Conservation (phyloP, 164 flowering plant genomes). For the Chloranthus sessilifolius region DNA sequence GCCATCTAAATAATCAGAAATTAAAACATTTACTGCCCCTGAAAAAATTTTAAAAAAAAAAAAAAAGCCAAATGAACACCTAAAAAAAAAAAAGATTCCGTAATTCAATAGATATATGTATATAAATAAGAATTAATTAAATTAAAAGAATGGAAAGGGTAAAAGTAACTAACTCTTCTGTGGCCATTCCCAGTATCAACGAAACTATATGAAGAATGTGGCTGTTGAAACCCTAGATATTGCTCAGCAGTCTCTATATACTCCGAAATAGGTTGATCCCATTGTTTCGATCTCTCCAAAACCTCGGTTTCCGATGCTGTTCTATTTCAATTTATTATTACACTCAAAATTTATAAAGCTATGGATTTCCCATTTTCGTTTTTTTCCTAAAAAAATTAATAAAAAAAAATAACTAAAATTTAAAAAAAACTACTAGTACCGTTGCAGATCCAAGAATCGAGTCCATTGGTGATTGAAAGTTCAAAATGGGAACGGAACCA, state of each 20-base stretch:
- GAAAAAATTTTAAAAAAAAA: no score
- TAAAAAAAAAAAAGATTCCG: no score
- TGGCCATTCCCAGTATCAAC: constrained; percentile 64
- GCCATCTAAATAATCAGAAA: no score
- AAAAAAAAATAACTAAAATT: not conserved
- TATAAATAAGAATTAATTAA: no score
- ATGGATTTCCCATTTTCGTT: no score
- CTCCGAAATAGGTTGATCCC: constrained; percentile 85
- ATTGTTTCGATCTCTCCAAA: constrained; percentile 63
- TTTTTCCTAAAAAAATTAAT: no score
- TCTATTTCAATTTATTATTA: constrained; percentile 1
- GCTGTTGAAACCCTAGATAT: constrained; percentile 80
- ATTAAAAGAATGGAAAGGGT: not conserved
- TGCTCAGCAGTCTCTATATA: constrained; percentile 69
- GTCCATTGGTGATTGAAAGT: constrained; percentile 68
- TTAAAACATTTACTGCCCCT: no score
- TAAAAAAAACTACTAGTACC: constrained; percentile 30
- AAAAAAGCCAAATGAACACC: no score
- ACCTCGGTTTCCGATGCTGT: constrained; percentile 76
- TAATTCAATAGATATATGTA: no score
- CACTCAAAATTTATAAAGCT: no score
- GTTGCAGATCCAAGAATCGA: constrained; percentile 65
- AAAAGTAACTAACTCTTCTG: constrained; percentile 44
- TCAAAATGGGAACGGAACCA: constrained; percentile 62
- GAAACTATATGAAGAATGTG: constrained; percentile 66